Conservation (phyloP, 768 basidiomycete genomes). For the Galerina sulciceps region DNA sequence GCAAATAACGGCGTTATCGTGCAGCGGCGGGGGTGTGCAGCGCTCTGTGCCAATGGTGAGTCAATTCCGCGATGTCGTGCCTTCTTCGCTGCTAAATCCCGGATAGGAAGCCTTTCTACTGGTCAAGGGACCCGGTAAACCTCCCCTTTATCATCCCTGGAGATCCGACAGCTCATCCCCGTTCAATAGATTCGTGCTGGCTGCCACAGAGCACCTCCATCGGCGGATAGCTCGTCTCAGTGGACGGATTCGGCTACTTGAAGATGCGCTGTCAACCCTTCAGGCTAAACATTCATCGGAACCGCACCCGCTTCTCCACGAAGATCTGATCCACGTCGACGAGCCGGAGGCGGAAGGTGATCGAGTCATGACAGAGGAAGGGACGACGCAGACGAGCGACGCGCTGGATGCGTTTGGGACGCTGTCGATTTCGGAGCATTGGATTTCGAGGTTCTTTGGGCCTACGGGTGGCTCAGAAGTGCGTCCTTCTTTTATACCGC, state of each 20-base stretch:
- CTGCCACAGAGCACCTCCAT: constrained; percentile 70
- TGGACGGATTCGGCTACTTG: constrained; percentile 58
- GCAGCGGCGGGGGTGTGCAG: constrained; percentile 68
- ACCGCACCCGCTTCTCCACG: constrained; percentile 63
- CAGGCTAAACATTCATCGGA: constrained; percentile 56
- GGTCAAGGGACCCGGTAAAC: constrained; percentile 74
- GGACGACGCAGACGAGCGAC: constrained; percentile 32
- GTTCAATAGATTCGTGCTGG: constrained; percentile 48
- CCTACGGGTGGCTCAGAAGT: constrained; percentile 74
- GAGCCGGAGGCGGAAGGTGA: constrained; percentile 32
- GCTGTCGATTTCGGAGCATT: constrained; percentile 61
- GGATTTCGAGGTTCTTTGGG: constrained; percentile 66
- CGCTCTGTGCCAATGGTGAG: constrained; percentile 74
- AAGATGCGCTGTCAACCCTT: constrained; percentile 59
- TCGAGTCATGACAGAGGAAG: constrained; percentile 21
- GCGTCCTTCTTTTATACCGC: constrained; percentile 26
- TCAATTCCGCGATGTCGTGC: constrained; percentile 9
- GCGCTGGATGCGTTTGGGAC: constrained; percentile 63
- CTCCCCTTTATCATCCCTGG: neutral
- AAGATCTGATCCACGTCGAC: constrained; percentile 46
- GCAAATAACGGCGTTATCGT: neutral
- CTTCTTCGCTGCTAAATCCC: neutral
- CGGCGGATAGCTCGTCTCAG: constrained; percentile 56
- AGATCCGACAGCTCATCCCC: neutral
- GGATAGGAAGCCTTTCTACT: constrained; percentile 71